A percentile compares a stretch with the other conserved stretches of the same genome.
Evolutionary conservation across 495 filamentous ascomycete genomes (phyloP).

Genomic region (Sphaerosporella brunnea): DNA sequence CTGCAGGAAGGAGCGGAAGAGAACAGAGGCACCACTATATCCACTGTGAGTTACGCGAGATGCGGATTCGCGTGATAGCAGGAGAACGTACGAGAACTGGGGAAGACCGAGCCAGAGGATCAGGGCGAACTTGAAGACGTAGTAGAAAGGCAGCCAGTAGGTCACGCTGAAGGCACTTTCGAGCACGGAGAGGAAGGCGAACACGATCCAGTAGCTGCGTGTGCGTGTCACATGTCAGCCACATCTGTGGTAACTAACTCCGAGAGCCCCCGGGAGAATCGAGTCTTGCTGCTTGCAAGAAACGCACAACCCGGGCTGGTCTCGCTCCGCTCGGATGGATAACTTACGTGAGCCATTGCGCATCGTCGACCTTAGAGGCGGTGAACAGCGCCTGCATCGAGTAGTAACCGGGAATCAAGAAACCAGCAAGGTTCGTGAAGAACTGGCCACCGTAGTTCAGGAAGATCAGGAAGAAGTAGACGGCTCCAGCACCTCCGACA

Average conservation of each 20-base stretch:
- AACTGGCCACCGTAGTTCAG: conserved; percentile 98
- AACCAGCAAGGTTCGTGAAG: conserved; percentile 90
- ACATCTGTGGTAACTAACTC: not conserved
- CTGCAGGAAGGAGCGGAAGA: conserved; percentile 92
- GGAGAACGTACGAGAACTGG: conserved; percentile 63
- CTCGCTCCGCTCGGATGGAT: not conserved
- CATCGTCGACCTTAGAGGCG: conserved; percentile 65
- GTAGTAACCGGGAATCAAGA: conserved; percentile 88
- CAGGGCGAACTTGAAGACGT: conserved; percentile 96
- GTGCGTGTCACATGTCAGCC: too few relatives aligned
- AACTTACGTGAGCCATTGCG: conserved; percentile 59
- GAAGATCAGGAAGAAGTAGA: conserved; percentile 97
- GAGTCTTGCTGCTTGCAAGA: not conserved
- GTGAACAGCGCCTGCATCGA: conserved; percentile 82
- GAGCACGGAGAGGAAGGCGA: conserved; percentile 76
- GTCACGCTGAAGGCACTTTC: conserved; percentile 86
- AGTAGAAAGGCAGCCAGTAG: conserved; percentile 99
- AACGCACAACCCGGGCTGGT: not conserved
- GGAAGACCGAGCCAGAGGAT: conserved; percentile 95
- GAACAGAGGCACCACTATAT: conserved; percentile 83
- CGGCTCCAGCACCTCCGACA: conserved; percentile 58
- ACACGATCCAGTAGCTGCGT: conserved; percentile 84
- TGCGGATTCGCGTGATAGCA: too few relatives aligned
- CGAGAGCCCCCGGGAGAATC: too few relatives aligned
- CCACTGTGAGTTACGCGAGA: too few relatives aligned